Base-by-base conservation (phyloP, 441 rosid species). In the Lepidium campestre region DNA sequence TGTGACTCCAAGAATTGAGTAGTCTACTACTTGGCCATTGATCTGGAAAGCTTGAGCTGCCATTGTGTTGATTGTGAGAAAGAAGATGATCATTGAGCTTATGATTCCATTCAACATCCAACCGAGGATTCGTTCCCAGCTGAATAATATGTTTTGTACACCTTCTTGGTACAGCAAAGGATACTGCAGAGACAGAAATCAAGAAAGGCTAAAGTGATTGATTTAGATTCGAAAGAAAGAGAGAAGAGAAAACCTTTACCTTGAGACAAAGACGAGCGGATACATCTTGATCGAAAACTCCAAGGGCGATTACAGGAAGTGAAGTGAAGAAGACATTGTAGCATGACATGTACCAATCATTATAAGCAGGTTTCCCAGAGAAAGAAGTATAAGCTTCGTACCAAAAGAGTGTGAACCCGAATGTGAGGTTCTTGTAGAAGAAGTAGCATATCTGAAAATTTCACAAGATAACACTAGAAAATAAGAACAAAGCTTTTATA, bases 311-410 rank as follows among this genome's bases (percentile, higher is more conserved):
- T n/a, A 85, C 98, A 2, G 98, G 98, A 66, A 90, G 93, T 3
- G 98, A 88, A 25, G 98, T 93, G 85, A 93, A 93, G 86, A 93
- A 88, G 70, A 90, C 98, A n/a, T 90, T 93, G 60, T 85, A 93
- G 78, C 85, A 72, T 2, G 98, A 76, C 98, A 93, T 86, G 65
- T 85, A 81, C 98, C 98, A 92, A 58, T 92, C 98, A 6, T 92
- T 92, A 55, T 92, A 92, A 11, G 97, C 97, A n/a, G 98, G 84
- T 77, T 82, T 86, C 0, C 93, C 98, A 1, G 98, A 88, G 86
- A 90, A 92, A 20, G 97, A 88, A 52, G 98, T 84, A 71, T 81
- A 81, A 13, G 92, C 91, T 83, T 92, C 98, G 0, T 71, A 92
- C 96, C 96, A 92, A 75, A 92, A 92, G 18, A 92, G 76, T 1